phyloP scores from a whole-genome alignment of 495 filamentous ascomycete species.

The Tuber magnatum region DNA sequence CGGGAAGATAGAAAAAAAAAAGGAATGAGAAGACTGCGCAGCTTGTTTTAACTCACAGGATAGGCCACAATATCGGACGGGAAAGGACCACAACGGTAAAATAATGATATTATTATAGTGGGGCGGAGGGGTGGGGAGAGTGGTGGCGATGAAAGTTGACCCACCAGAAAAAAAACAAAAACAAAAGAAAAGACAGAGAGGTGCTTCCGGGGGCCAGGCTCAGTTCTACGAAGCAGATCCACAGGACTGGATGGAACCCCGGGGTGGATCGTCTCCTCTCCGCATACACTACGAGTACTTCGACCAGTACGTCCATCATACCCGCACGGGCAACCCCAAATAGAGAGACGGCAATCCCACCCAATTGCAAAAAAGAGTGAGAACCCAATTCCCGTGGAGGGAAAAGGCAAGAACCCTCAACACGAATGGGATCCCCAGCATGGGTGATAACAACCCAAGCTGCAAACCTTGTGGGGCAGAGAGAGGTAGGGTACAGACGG shows the following conservation, averaged over 20 bases:
- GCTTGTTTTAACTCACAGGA: not conserved
- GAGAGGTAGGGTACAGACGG: not conserved
- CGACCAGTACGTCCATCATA: not conserved
- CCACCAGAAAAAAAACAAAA: constrained; percentile 15
- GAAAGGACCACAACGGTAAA: constrained; percentile 4
- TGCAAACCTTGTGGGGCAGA: not conserved
- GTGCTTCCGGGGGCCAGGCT: constrained; percentile 30
- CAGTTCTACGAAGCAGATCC: not conserved
- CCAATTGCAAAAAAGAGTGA: not conserved
- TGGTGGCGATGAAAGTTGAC: constrained; percentile 26
- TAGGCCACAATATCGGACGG: not conserved
- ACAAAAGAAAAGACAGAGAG: constrained; percentile 10
- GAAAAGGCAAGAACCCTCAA: not conserved
- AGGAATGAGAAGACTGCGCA: constrained; percentile 14
- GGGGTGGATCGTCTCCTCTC: not conserved
- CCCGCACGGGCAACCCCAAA: not conserved
- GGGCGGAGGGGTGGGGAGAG: not conserved
- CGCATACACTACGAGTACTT: not conserved
- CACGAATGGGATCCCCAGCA: not conserved
- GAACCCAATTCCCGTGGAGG: not conserved
- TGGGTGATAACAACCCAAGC: not conserved
- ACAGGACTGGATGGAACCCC: not conserved
- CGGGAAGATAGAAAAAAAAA: constrained; percentile 11
- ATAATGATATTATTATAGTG: not conserved
- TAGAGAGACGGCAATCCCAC: not conserved